Base-by-base conservation (phyloP, 371 early-diverging fungal genomes). In the Apophysomyces trapeziformis region DNA sequence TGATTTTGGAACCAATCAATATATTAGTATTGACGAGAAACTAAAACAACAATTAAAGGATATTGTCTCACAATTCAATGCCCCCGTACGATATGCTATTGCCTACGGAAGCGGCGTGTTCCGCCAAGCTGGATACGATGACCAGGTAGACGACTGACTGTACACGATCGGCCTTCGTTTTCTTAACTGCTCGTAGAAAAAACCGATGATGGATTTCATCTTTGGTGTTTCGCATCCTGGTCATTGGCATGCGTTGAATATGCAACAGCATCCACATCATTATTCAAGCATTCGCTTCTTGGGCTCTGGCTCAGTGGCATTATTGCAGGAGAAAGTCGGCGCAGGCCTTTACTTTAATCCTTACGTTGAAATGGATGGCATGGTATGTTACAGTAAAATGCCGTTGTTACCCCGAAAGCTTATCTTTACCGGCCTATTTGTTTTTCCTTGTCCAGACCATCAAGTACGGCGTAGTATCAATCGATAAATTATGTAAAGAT, bases 91-190 rank as follows among this genome's bases (percentile, higher is more conserved):
- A 58, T 95, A 91, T 77, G 96, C 96, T 3, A 89, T 95, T 79
- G 98, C 95, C 4, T 98, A 98, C 74, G 99, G 99, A 12, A 93
- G 93, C 54, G 97, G 96, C 35, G 97, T 96, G n/a, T 96, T 95
- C 75, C 83, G 78, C 44, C 98, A 98, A 76, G 76, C 83, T 26
- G 94, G 93, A 5, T 92, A 94, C 70, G 88, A 88, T 67, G 67
- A 79, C 57, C 86, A 90, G 85, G 90, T 90, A 82, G 38, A 36
- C 50, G 2, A 26, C 32, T 2, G 32, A 16, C 21, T 9, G 1
- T 8, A 36, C 8, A 45, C 1, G 21, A 39, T 13, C 21, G 38
- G 35, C 39, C 44, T 56, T 37, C 35, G 14, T 37, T 41, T 60
- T 21, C 16, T 57, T 46, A n/a, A 38, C 46, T 6, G 16, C 14